Evolutionary conservation across 306 rosid genomes (phyloP), one percentile per base, ranked within the genome.

Genomic region (Ochetophila trinervis): DNA sequence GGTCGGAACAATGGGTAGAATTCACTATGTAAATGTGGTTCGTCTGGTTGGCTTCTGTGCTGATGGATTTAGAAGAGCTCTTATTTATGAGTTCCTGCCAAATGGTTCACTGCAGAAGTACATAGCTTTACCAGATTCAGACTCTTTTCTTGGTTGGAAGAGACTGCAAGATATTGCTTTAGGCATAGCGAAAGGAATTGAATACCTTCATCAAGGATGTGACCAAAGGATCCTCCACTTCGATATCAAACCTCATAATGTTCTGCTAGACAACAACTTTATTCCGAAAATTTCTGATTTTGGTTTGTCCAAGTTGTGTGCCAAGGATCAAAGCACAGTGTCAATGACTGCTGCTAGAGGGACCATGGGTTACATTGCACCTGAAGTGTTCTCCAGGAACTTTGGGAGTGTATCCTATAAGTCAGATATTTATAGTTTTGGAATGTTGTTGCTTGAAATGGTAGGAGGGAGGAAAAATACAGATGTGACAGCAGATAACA

Each of bases 241-340:
- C 32, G 54, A 50, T 1, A 50, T 50, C 3, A 50, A 50, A 14
- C 62, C 40, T 4, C 40, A 57, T 4, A 57, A 62, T 22, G 17
- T 65, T 32, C 19, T 65, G 48, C 21, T 65, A 20, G 70, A 52
- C 12, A 24, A 52, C n/a, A 35, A 52, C 27, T 65, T 65, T 15
- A 50, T n/a, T 36, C 60, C 70, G 13, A 51, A 65, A 35, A 65
- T 65, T 65, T 27, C 60, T 30, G 61, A 65, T 58, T 58, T 58
- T 34, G 63, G 63, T 27, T 32, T 58, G 63, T 10, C 63, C 3
- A 58, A 58, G 45, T 34, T 27, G 45, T 58, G 63, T 16, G 18
- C 40, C 21, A 50, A 50, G 10, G 54, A 50, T n/a, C 21, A 50
- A 50, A 50, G 23, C 20, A 50, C 21, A 18, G 36, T 58, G 19